Evolutionary conservation across 1,284 basidiomycete genomes (phyloP).

Genomic region (Amylostereum chailletii): DNA sequence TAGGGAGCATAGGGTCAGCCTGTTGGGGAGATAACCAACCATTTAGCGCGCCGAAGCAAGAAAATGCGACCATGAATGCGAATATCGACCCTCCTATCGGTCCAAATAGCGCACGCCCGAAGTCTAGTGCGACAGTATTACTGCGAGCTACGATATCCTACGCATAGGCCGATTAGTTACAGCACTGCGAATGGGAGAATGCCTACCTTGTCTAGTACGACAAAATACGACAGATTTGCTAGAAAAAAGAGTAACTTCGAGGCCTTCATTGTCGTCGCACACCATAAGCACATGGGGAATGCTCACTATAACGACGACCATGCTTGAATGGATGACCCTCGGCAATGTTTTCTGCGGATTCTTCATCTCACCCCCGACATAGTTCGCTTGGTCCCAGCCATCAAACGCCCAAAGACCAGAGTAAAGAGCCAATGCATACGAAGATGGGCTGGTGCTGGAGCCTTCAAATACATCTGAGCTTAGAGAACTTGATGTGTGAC

Average conservation of each 20-base stretch:
- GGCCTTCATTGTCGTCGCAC: neutral
- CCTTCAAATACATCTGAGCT: constrained; percentile 62
- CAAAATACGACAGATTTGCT: constrained; percentile 88
- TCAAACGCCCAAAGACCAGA: constrained; percentile 95
- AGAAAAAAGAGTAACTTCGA: constrained; percentile 64
- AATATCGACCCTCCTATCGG: constrained; percentile 82
- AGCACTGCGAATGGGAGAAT: constrained; percentile 15
- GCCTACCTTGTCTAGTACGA: constrained; percentile 76
- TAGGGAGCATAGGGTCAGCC: neutral
- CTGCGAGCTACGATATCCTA: constrained; percentile 62
- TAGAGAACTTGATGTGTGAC: constrained; percentile 58
- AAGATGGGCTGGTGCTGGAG: constrained; percentile 71
- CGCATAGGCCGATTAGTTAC: neutral
- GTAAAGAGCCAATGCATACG: constrained; percentile 91
- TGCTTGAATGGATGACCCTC: constrained; percentile 81
- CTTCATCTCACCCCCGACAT: constrained; percentile 88
- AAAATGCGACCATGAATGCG: constrained; percentile 86
- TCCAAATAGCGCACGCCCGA: constrained; percentile 83
- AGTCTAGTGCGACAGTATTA: constrained; percentile 94
- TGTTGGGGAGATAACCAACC: constrained; percentile 29
- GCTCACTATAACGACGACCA: constrained; percentile 67
- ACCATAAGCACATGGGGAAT: neutral
- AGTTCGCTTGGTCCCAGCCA: constrained; percentile 89
- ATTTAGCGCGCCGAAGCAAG: constrained; percentile 90
- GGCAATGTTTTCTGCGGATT: constrained; percentile 84